Evolutionary conservation across 257 asterid species (phyloP).

Genomic region (Plantago major): DNA sequence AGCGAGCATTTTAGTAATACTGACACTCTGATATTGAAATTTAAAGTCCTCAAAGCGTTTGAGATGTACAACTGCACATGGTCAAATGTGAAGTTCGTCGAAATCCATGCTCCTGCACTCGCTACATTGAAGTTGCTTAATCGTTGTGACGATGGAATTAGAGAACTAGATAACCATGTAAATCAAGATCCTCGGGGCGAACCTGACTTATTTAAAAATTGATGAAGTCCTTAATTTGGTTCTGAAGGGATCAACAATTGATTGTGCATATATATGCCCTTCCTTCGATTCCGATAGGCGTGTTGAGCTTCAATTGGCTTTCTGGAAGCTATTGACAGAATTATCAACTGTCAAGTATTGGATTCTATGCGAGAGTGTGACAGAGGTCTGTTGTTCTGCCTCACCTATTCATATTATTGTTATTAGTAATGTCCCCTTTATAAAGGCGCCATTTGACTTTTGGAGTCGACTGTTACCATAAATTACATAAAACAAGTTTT

Average conservation of each 20-base stretch:
- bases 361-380: neutral
- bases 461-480: no score
- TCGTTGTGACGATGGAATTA: neutral
- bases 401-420: no score
- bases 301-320: neutral
- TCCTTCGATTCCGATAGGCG: neutral
- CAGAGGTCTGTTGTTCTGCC: no score
- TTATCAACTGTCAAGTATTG: neutral
- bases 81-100: neutral
- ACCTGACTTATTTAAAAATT: neutral
- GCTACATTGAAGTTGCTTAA: neutral
- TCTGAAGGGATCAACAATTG: neutral
- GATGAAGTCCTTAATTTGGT: neutral
- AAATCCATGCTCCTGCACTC: constrained; percentile 1
- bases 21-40: neutral
- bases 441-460: no score
- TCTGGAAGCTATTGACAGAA: neutral
- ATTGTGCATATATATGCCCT: neutral
- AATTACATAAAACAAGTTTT: no score
- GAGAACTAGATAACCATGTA: neutral
- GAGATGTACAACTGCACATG: neutral
- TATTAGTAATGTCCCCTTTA: no score
- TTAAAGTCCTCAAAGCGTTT: neutral
- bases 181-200: neutral
- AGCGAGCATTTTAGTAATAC: neutral